Evolutionary conservation across 1,139 yeast genomes (phyloP), one percentile per base, ranked within the genome.

Genomic region (Protomyces gravidus): DNA sequence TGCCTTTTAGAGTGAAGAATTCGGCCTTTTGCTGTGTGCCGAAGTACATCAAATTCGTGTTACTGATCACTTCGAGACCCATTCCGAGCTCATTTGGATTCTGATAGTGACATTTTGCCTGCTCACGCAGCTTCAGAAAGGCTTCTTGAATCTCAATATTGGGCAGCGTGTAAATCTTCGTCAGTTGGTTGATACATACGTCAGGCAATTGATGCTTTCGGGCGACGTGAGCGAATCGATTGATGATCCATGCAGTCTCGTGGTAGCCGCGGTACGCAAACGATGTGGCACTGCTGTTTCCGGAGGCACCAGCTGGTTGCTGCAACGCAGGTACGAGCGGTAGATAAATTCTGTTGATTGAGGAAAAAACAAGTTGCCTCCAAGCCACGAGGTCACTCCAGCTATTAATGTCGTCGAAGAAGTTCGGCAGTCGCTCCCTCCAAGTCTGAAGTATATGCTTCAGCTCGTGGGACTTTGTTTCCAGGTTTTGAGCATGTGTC

Each of bases 121-220:
- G 98, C 71, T 94, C 99, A 63, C 96, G 83, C 65, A 94, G 77
- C 70, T 94, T 94, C 74, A 92, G 75, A 75, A 92, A 94, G 0
- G 98, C 98, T 70, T 94, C 99, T 71, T 92, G 98, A 64, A 94
- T 92, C 73, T 94, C 99, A 72, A 94, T 94, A 68, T 94, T 94
- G 28, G 99, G 99, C 64, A 94, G 76, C 9, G 95, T 92, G 73
- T 94, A 94, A 60, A 94, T 94, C 76, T 92, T 86, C 2, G 96
- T 87, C 68, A 94, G 76, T 70, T 94, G 97, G 65, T 84, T 86
- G 64, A 90, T 85, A 75, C 98, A 94, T 55, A 94, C 98, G 62
- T 92, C 97, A 0, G 96, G 87, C 95, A 94, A 88, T 64, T 87
- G 85, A 70, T 94, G 99, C 71, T 89, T 89, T 65, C 98, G 80